These are phyloP conservation scores for Phytophthora cactorum DNA, from an alignment of 352 stramenopile genomes.

Conservation along the genomic window DNA sequence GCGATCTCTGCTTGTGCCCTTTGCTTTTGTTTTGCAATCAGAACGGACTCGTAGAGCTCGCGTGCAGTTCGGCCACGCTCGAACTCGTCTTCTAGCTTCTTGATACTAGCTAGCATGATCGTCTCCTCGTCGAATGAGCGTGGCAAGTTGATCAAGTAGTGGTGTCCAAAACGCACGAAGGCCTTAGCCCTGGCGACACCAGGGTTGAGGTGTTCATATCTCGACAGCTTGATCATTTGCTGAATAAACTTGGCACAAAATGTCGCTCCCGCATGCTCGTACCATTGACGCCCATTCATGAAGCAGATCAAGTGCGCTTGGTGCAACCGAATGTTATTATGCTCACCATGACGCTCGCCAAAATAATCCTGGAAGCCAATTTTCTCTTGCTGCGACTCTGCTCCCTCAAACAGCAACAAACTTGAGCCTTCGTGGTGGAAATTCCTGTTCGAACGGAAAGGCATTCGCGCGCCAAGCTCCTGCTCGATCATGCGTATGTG, in stretches of 20 bases:
- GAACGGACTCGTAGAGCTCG: constrained; percentile 77
- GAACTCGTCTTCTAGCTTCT: constrained; percentile 80
- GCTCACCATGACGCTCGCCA: constrained; percentile 53
- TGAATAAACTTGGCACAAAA: constrained; percentile 79
- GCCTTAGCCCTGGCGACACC: constrained; percentile 57
- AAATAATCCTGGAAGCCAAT: constrained; percentile 81
- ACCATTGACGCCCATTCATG: constrained; percentile 75
- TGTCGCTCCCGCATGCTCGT: constrained; percentile 59
- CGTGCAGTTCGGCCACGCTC: constrained; percentile 72
- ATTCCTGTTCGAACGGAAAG: constrained; percentile 45
- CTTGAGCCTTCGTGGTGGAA: constrained; percentile 71
- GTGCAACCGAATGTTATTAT: constrained; percentile 60
- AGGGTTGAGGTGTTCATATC: constrained; percentile 68
- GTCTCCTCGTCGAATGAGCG: constrained; percentile 81
- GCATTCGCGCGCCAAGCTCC: constrained; percentile 60
- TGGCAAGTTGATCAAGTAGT: constrained; percentile 83
- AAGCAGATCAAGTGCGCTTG: constrained; percentile 80
- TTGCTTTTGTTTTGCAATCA: constrained; percentile 60
- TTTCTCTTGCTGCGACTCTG: constrained; percentile 60
- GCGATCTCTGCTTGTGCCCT: constrained; percentile 18
- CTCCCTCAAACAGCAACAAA: constrained; percentile 79
- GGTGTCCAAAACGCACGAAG: constrained; percentile 78
- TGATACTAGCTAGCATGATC: constrained; percentile 71
- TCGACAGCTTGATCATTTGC: constrained; percentile 80
- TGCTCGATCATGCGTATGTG: constrained; percentile 71